phyloP scores from a whole-genome alignment of 257 asterid species.

The Handroanthus guayacan region DNA sequence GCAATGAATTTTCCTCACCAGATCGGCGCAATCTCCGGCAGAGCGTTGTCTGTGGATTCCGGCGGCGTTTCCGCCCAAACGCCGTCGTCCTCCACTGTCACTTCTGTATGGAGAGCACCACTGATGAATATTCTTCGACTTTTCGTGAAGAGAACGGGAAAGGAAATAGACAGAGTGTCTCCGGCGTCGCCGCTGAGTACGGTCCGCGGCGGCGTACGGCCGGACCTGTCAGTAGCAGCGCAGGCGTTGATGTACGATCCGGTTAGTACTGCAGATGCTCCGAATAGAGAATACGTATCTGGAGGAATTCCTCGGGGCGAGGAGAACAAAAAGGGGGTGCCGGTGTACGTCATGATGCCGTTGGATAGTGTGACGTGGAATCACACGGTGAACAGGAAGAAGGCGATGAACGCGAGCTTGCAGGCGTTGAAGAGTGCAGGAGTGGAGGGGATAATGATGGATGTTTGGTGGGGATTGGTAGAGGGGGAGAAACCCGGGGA shows the following conservation, averaged over 20 bases:
- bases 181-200: constrained; percentile 71
- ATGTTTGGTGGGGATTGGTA: constrained; percentile 98
- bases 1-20: constrained; percentile 72
- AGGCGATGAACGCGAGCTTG: constrained; percentile 96
- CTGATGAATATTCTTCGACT: constrained; percentile 49
- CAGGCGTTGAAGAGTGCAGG: constrained; percentile 97
- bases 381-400: constrained; percentile 83
- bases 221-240: constrained; percentile 63
- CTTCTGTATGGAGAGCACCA: constrained; percentile 55
- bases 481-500: constrained; percentile 81
- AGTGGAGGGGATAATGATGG: constrained; percentile 98
- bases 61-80: constrained; percentile 37
- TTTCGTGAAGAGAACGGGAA: constrained; percentile 36
- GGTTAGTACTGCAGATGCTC: constrained; percentile 22
- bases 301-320: constrained; percentile 35
- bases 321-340: constrained; percentile 65
- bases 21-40: constrained; percentile 58
- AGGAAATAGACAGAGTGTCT: constrained; percentile 52
- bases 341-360: constrained; percentile 99
- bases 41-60: constrained; percentile 37
- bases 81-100: constrained; percentile 37
- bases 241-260: constrained; percentile 59
- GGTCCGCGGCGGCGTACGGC: constrained; percentile 44
- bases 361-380: constrained; percentile 90
- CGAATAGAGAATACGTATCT: constrained; percentile 36